Evolutionary conservation across 768 basidiomycete species (phyloP).

Genomic region (Boletellus emodensis): DNA sequence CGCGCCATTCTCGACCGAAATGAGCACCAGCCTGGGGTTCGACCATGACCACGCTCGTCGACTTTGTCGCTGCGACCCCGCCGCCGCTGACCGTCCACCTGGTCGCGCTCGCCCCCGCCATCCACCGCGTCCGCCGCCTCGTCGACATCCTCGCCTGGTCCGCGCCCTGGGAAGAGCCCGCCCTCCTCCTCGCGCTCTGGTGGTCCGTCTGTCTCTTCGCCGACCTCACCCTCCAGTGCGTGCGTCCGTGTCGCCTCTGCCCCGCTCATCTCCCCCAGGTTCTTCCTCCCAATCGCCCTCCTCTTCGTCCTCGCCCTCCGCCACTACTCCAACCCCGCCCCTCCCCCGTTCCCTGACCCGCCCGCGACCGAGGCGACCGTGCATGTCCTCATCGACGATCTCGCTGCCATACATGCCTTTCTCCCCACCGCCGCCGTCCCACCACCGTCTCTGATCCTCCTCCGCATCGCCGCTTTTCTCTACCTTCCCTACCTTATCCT

Average conservation of each 20-base stretch:
- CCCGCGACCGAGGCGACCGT: constrained; percentile 54
- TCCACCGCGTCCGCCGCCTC: constrained; percentile 40
- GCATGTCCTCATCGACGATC: constrained; percentile 55
- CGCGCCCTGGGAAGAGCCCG: constrained; percentile 53
- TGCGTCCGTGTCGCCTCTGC: not conserved
- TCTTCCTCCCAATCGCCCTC: constrained; percentile 52
- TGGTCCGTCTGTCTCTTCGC: constrained; percentile 72
- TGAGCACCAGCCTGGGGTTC: not conserved
- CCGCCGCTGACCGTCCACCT: constrained; percentile 58
- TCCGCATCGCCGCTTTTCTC: constrained; percentile 54
- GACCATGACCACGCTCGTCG: constrained; percentile 19
- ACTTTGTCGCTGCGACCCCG: constrained; percentile 60
- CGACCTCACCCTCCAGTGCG: constrained; percentile 48
- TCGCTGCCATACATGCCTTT: constrained; percentile 60
- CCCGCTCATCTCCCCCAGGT: constrained; percentile 35
- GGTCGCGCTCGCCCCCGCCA: constrained; percentile 54
- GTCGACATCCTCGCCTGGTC: constrained; percentile 59
- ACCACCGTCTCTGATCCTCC: constrained; percentile 32
- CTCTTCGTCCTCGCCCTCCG: constrained; percentile 37
- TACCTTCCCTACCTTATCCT: constrained; percentile 66
- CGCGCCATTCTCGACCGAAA: no score
- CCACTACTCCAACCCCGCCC: constrained; percentile 23
- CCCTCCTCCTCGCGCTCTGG: constrained; percentile 66
- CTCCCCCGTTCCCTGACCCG: constrained; percentile 15
- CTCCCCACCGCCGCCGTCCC: constrained; percentile 41